Evolutionary conservation across 2,329 filamentous ascomycete species (phyloP).

Genomic region (Hysterium pulicare): DNA sequence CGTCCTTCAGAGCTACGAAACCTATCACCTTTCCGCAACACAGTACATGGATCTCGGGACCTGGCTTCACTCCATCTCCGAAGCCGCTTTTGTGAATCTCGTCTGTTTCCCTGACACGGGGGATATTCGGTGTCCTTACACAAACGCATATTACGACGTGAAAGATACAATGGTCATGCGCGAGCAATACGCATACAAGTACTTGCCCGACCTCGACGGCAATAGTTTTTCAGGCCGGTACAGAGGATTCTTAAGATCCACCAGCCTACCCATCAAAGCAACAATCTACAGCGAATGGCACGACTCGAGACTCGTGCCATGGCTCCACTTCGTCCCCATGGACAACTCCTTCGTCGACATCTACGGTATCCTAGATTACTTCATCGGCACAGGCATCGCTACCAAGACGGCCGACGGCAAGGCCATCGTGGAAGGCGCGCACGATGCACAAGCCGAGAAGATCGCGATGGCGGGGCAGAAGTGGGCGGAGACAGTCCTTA

Average conservation of each 20-base stretch:
- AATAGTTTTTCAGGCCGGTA: conserved; percentile 47
- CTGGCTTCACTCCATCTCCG: conserved; percentile 39
- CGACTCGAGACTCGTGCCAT: conserved; percentile 64
- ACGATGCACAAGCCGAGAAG: conserved; percentile 57
- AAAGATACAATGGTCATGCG: conserved; percentile 32
- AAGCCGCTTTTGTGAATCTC: conserved; percentile 44
- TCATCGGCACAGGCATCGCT: conserved; percentile 50
- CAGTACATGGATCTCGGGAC: conserved; percentile 30
- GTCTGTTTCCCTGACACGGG: conserved; percentile 40
- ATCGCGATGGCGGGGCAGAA: conserved; percentile 64
- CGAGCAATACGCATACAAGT: conserved; percentile 57
- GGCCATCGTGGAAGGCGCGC: conserved; percentile 20
- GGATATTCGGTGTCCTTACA: conserved; percentile 46
- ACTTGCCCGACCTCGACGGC: conserved; percentile 73
- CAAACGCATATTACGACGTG: conserved; percentile 39
- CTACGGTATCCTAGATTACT: conserved; percentile 71
- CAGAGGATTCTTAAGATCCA: conserved; percentile 61
- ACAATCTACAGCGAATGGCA: conserved; percentile 81
- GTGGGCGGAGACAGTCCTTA: conserved; percentile 66
- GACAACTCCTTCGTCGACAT: conserved; percentile 69
- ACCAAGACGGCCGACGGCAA: conserved; percentile 3
- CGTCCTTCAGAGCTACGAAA: conserved; percentile 34
- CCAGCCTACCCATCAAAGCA: conserved; percentile 70
- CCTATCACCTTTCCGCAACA: conserved; percentile 36
- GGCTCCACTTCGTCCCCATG: conserved; percentile 83